These are phyloP conservation scores for Chlorella sp. DNA, from an alignment of 139 green algal genomes.

Conservation along the genomic window DNA sequence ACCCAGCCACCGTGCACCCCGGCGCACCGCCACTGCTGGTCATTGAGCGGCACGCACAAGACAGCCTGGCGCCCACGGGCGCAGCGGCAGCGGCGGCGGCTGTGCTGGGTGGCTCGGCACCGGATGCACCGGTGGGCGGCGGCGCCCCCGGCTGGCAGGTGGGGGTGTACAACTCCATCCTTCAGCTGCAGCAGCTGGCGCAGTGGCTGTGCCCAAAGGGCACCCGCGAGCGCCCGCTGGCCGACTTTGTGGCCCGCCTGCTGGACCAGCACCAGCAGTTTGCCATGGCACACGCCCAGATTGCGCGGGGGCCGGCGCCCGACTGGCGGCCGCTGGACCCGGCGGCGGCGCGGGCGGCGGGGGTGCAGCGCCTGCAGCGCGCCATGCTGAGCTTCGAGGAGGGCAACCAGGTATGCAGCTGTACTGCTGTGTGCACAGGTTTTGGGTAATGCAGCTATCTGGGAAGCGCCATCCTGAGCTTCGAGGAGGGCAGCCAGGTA, in stretches of 20 bases:
- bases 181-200: conserved; percentile 39
- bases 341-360: not conserved
- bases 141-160: conserved; percentile 27
- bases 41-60: conserved; percentile 25
- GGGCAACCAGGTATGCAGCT: conserved; percentile 7
- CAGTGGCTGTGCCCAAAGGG: conserved; percentile 53
- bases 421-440: too few species aligned
- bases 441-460: too few species aligned
- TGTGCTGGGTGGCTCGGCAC: not conserved
- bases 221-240: conserved; percentile 40
- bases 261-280: conserved; percentile 21
- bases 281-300: conserved; percentile 6
- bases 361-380: not conserved
- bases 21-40: conserved; percentile 25
- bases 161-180: conserved; percentile 38
- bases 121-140: not conserved
- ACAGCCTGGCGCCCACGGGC: not conserved
- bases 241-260: conserved; percentile 4
- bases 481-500: too few species aligned
- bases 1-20: not conserved
- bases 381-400: conserved; percentile 34
- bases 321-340: not conserved
- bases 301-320: not conserved
- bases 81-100: conserved; percentile 11
- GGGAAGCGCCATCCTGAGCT: too few species aligned